phyloP scores from a whole-genome alignment of 2,329 filamentous ascomycete genomes.

The Sporothrix sp. region DNA sequence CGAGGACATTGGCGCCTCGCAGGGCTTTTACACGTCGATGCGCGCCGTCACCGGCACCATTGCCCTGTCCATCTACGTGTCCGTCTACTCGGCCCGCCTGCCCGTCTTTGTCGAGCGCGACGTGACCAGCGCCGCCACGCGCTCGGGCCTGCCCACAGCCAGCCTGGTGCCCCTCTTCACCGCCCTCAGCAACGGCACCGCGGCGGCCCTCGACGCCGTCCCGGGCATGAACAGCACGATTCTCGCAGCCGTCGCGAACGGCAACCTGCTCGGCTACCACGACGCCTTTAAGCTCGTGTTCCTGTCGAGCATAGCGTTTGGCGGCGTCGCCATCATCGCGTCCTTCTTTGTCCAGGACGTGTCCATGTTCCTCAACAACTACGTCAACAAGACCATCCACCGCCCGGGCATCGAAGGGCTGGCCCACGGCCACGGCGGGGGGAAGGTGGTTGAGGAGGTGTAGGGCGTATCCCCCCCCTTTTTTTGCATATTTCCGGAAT shows the following conservation, averaged over 20 bases:
- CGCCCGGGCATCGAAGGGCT: background rate
- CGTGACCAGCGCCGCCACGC: background rate
- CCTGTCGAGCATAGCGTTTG: constrained; percentile 5
- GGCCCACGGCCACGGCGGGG: background rate
- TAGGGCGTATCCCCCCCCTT: background rate
- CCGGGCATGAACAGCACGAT: constrained; percentile 8
- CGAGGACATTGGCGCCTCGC: constrained; percentile 10
- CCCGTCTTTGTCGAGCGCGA: constrained; percentile 1
- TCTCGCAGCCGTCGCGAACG: background rate
- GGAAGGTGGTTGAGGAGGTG: constrained; percentile 1
- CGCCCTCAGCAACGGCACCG: constrained; percentile 7
- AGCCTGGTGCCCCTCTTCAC: background rate
- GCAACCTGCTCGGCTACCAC: background rate
- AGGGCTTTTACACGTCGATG: constrained; percentile 6
- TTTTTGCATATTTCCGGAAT: background rate
- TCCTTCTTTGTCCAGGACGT: constrained; percentile 11
- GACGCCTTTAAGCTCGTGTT: constrained; percentile 3
- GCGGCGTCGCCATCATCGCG: constrained; percentile 7
- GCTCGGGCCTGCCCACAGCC: background rate
- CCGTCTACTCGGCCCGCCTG: constrained; percentile 7
- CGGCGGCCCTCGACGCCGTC: constrained; percentile 5
- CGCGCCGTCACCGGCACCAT: constrained; percentile 6
- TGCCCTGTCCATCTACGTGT: constrained; percentile 8
- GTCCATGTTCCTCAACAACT: constrained; percentile 7
- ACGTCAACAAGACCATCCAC: constrained; percentile 13